Evolutionary conservation across 176 grass and related monocot genomes (phyloP), one percentile per base, ranked within the genome.

Genomic region (Rhynchospora tenuis): DNA sequence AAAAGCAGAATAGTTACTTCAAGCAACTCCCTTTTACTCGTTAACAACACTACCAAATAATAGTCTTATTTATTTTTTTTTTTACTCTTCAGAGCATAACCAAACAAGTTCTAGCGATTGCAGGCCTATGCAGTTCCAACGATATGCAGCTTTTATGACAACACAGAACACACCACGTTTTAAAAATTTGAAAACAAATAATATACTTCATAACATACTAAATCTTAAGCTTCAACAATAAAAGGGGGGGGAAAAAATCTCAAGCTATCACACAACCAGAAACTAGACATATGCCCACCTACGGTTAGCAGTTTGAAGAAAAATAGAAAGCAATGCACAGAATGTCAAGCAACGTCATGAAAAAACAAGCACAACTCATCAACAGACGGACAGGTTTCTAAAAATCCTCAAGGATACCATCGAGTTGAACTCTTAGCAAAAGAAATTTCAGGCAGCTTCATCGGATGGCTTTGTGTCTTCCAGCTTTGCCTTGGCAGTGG

Each of bases 401-500:
- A 78, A 9, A 74, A 45, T 20, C 27, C 17, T 45, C 59, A 23
- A 29, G 12, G 55, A 59, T 29, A 24, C 16, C 61, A 84, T 28
- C 48, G 54, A n/a, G 83, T 81, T 17, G 54, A 79, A 59, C 58
- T 86, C 33, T 65, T 22, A 2, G 22, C 60, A 9, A 38, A 31
- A 31, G n/a, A 73, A 85, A 19, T 83, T 80, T 91, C 86, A 94
- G 4, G 88, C 84, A 31, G 88, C 85, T 51, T 86, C 83, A 0
- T 88, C 81, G 13, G 84, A 50, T 10, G 83, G 59, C 77, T 94
- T 92, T 11, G 83, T 66, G 57, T 97, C 92, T 1, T 94, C 89
- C 0, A 76, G 16, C 58, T 92, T 94, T 50, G 63, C 0, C 84
- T 94, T 97, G 24, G 64, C 69, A 20, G 78, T 48, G 62, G 13